These are phyloP conservation scores for Blastocystis hominis DNA, from an alignment of 352 stramenopile species.

Conservation along the genomic window DNA sequence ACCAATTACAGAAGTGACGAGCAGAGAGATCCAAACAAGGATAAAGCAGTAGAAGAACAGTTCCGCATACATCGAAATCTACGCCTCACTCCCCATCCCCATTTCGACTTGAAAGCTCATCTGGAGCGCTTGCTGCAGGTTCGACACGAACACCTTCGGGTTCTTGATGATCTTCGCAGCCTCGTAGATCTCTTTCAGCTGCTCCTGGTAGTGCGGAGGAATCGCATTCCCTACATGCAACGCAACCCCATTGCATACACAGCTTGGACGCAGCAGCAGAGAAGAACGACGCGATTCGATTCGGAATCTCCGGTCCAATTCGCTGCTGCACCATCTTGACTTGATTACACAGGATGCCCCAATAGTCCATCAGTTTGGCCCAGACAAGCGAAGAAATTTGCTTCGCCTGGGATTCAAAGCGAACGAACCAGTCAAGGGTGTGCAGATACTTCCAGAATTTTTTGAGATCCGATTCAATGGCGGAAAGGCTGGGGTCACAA, in stretches of 20 bases:
- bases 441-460: neutral
- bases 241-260: no score
- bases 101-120: neutral
- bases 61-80: neutral
- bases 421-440: neutral
- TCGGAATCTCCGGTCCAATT: no score
- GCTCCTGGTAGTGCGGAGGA: neutral
- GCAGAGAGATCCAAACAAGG: neutral
- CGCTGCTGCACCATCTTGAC: no score
- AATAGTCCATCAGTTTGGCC: neutral
- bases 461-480: neutral
- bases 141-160: neutral
- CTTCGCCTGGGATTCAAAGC: neutral
- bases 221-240: neutral
- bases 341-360: no score
- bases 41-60: neutral
- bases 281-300: no score
- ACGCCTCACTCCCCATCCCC: neutral
- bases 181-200: neutral
- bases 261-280: no score
- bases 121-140: neutral
- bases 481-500: neutral
- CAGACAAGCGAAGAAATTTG: neutral
- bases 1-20: neutral
- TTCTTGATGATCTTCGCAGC: neutral